Percentiles rank a stretch among this genome's conserved stretches.
phyloP scores from a whole-genome alignment of 495 filamentous ascomycete species.

The Lasiosphaeris hirsuta region DNA sequence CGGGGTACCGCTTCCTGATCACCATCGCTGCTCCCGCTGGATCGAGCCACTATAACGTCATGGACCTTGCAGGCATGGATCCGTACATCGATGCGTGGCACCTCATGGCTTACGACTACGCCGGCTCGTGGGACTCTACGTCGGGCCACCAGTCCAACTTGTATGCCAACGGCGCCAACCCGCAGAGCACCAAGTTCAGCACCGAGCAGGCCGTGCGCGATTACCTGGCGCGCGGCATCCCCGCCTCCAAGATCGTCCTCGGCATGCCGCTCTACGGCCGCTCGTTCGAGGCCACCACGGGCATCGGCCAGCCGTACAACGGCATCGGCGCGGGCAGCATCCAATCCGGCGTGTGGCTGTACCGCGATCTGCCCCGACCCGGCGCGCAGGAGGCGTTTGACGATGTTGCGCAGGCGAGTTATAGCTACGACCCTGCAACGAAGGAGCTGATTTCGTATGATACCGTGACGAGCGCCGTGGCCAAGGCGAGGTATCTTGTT shows the following conservation, averaged over 20 bases:
- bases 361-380: constrained; percentile 55
- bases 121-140: constrained; percentile 64
- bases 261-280: constrained; percentile 87
- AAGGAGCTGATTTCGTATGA: constrained; percentile 76
- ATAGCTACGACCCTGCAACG: constrained; percentile 59
- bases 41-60: constrained; percentile 62
- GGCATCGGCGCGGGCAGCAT: constrained; percentile 64
- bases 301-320: constrained; percentile 63
- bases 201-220: constrained; percentile 62
- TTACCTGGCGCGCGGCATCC: constrained; percentile 63
- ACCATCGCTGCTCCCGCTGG: constrained; percentile 66
- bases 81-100: constrained; percentile 80
- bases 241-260: constrained; percentile 66
- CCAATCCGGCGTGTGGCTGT: constrained; percentile 80
- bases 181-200: constrained; percentile 61
- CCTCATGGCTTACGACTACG: constrained; percentile 77
- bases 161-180: constrained; percentile 49
- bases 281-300: constrained; percentile 67
- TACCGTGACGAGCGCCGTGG: constrained; percentile 51
- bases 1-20: constrained; percentile 62
- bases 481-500: constrained; percentile 66
- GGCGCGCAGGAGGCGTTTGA: constrained; percentile 50
- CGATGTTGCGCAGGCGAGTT: constrained; percentile 56
- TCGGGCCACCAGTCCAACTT: constrained; percentile 78
- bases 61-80: constrained; percentile 69